Evolutionary conservation across 1,139 yeast species (phyloP).

Genomic region (Geotrichum armillariae): DNA sequence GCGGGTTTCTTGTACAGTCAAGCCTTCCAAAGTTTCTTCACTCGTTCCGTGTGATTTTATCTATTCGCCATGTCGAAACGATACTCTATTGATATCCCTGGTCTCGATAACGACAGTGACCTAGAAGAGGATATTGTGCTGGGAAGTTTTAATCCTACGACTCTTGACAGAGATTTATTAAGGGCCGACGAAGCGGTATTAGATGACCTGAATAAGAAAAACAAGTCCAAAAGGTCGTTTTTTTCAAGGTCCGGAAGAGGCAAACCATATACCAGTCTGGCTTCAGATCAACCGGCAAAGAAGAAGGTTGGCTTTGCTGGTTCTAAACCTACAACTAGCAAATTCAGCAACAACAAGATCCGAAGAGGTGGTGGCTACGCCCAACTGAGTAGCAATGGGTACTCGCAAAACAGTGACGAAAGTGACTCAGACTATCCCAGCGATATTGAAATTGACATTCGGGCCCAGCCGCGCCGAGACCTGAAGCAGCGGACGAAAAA

Average conservation of each 20-base stretch:
- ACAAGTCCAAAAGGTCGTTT: constrained; percentile 6
- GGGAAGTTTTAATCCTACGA: constrained; percentile 29
- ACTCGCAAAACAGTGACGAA: constrained; percentile 12
- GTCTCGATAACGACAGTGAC: constrained; percentile 27
- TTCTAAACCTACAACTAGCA: constrained; percentile 6
- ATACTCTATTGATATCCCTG: constrained; percentile 33
- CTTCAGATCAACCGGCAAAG: constrained; percentile 12
- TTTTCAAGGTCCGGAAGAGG: constrained; percentile 13
- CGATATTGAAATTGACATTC: constrained; percentile 24
- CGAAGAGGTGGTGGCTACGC: constrained; percentile 11
- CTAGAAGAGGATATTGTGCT: constrained; percentile 33
- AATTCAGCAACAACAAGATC: constrained; percentile 4
- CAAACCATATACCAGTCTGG: constrained; percentile 16
- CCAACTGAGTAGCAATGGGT: constrained; percentile 4
- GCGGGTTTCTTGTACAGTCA: too few relatives aligned
- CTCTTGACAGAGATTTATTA: constrained; percentile 32
- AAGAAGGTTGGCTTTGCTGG: constrained; percentile 23
- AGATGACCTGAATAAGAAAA: constrained; percentile 27
- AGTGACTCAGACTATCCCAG: constrained; percentile 23
- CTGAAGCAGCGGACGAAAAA: constrained; percentile 13
- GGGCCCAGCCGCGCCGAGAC: constrained; percentile 19
- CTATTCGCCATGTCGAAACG: constrained; percentile 26
- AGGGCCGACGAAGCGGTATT: constrained; percentile 34
- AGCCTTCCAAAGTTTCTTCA: too few relatives aligned
- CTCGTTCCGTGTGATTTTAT: background rate